Conservation (phyloP, 192 early-diverging fungal genomes). For the Rhizophagus clarus region DNA sequence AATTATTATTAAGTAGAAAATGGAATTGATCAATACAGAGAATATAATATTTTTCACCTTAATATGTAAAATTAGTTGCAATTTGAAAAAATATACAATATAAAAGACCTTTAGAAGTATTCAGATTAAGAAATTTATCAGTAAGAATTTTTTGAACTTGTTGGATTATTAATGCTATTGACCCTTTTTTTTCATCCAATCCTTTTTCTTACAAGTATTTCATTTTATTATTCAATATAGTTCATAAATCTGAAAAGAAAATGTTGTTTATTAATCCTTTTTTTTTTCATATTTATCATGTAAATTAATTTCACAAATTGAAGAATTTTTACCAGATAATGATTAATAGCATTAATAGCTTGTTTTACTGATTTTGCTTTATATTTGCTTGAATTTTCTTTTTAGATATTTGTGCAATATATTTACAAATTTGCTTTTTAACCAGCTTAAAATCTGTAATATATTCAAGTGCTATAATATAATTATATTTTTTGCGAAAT, state of each 20-base stretch:
- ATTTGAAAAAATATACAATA: constrained; percentile 8
- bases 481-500: neutral
- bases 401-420: constrained; percentile 4
- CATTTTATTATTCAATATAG: constrained; percentile 9
- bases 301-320: neutral
- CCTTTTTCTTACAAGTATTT: neutral
- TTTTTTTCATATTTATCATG: neutral
- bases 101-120: neutral
- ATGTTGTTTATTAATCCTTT: too few relatives aligned
- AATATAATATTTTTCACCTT: neutral
- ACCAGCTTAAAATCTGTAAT: neutral
- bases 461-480: neutral
- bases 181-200: neutral
- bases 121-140: neutral
- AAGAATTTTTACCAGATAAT: neutral
- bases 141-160: neutral
- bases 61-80: neutral
- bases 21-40: neutral
- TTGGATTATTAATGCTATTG: neutral
- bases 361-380: constrained; percentile 16
- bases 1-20: neutral
- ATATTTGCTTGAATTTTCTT: neutral
- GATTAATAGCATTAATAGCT: constrained; percentile 15
- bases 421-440: constrained; percentile 13
- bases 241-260: neutral